phyloP scores from a whole-genome alignment of 257 asterid genomes.

The Catharanthus roseus region DNA sequence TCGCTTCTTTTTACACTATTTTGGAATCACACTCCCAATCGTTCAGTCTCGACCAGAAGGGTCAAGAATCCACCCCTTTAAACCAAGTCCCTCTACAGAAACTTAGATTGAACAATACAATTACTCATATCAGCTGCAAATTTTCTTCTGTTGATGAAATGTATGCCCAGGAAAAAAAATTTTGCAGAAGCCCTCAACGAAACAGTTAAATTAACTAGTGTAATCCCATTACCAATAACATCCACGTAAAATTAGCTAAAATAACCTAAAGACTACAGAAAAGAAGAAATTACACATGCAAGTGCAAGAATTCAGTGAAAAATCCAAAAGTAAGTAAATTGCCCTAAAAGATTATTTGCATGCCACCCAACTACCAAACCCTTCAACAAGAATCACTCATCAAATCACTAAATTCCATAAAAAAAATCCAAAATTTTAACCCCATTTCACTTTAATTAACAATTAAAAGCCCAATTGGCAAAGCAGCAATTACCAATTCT shows the following conservation, averaged over 20 bases:
- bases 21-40: no score
- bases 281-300: constrained; percentile 33
- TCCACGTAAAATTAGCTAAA: constrained; percentile 19
- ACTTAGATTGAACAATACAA: not conserved
- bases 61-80: not conserved
- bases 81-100: not conserved
- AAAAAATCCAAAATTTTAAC: constrained; percentile 15
- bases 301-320: constrained; percentile 30
- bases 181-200: constrained; percentile 11
- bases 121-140: not conserved
- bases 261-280: constrained; percentile 12
- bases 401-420: constrained; percentile 19
- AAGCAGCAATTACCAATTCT: constrained; percentile 27
- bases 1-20: no score
- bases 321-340: constrained; percentile 14
- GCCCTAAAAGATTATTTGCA: constrained; percentile 41
- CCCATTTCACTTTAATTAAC: constrained; percentile 31
- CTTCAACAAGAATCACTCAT: constrained; percentile 15
- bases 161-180: not conserved
- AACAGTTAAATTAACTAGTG: constrained; percentile 18
- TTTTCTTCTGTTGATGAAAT: not conserved
- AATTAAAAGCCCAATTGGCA: constrained; percentile 15
- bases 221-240: constrained; percentile 19
- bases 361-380: constrained; percentile 31
- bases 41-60: not conserved